These are phyloP conservation scores for Xylariomycetidae sp. DNA, from an alignment of 2,329 filamentous ascomycete species.

Conservation along the genomic window DNA sequence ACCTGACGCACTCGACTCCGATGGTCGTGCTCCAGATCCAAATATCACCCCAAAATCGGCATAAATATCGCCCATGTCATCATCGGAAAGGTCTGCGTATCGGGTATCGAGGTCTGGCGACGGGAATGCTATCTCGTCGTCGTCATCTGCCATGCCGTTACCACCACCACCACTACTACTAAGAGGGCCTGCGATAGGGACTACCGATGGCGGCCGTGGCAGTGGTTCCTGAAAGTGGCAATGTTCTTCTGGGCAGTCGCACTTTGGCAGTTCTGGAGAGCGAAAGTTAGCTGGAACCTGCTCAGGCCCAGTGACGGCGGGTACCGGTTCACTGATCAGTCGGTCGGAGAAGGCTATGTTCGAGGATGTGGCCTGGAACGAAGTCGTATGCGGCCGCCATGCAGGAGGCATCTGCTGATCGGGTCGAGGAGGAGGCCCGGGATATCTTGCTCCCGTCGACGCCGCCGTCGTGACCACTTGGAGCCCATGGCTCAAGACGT, in stretches of 20 bases:
- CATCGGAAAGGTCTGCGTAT: slow-evolving; percentile 35
- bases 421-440: slow-evolving; percentile 12
- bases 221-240: too few relatives aligned
- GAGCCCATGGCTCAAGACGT: slow-evolving; percentile 30
- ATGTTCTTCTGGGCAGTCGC: too few relatives aligned
- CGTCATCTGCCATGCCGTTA: slow-evolving; percentile 33
- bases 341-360: neutral
- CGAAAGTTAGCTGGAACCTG: neutral
- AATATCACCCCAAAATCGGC: slow-evolving; percentile 52
- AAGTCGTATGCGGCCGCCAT: slow-evolving; percentile 24
- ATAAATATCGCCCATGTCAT: slow-evolving; percentile 48
- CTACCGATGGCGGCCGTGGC: too few relatives aligned
- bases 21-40: slow-evolving; percentile 23
- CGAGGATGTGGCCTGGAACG: neutral
- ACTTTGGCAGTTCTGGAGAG: too few relatives aligned
- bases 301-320: neutral
- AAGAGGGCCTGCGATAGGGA: too few relatives aligned
- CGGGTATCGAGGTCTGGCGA: slow-evolving; percentile 40
- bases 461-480: slow-evolving; percentile 22
- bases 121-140: slow-evolving; percentile 44
- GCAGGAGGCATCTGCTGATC: slow-evolving; percentile 15
- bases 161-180: neutral
- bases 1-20: slow-evolving; percentile 15
- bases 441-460: slow-evolving; percentile 24
- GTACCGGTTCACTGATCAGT: too few relatives aligned